Base-by-base conservation (phyloP, 345 rosid genomes). In the Pelargonium nanum region DNA sequence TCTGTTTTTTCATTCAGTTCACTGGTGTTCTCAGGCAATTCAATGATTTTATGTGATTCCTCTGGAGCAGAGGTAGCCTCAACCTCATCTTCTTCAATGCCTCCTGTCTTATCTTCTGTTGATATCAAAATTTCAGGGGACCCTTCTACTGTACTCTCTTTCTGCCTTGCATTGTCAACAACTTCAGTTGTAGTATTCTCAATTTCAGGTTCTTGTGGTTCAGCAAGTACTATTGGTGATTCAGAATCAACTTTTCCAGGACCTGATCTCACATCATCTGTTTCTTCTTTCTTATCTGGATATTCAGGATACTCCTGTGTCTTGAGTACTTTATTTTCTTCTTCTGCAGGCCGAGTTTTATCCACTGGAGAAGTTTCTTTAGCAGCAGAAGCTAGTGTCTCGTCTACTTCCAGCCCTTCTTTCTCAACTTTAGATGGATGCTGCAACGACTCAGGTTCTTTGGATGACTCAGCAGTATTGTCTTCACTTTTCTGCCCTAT, bases 401-500 rank as follows among this genome's bases (percentile, higher is more conserved):
- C 67, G 30, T 81, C 75, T 68, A 69, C 72, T 72, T 80, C 80
- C 44, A 59, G 61, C 69, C 61, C 65, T 66, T 67, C 77, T 59
- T 75, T 60, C 56, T 79, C 81, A 22, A 26, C 69, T 59, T 62
- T 59, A 22, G 75, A 65, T 22, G 65, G 65, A 69, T 64, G 58
- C 56, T 67, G 71, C 8, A 74, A 72, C 61, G 78, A 79, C 61
- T 44, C 76, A 61, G 79, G 62, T 64, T 74, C 67, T 61, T 55
- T 69, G 1, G 75, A 69, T 59, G 83, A 64, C 21, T 68, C 78
- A 19, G 32, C 75, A n/a, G 34, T 58, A 53, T 56, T 65, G 28
- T 81, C 97, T 70, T 78, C 96, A 60, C 74, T 70, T 66, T 65
- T 80, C 26, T 84, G 82, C 59, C 97, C 96, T 81, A 82, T 81